Percentiles rank a stretch among this genome's conserved stretches.
These are phyloP conservation scores for Fusarium concolor DNA, from an alignment of 2,329 filamentous ascomycete species.

Conservation along the genomic window DNA sequence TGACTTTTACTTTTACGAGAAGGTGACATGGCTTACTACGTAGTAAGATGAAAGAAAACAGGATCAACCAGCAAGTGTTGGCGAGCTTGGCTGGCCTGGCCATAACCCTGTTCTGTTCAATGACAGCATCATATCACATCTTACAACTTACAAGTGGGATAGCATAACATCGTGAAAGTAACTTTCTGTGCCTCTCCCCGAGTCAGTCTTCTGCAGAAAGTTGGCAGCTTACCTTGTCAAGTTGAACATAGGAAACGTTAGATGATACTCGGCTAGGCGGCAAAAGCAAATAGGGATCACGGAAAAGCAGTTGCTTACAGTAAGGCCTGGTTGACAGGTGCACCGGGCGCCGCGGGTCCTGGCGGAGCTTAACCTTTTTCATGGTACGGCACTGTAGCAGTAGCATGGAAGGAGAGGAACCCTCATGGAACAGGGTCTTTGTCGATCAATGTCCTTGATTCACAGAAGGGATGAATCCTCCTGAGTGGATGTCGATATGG, in stretches of 20 bases:
- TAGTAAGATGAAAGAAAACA: conserved; percentile 16
- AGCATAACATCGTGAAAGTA: conserved; percentile 13
- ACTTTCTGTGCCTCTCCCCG: conserved; percentile 28
- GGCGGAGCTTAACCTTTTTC: conserved; percentile 30
- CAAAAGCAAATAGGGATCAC: conserved; percentile 34
- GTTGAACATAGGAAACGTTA: conserved; percentile 25
- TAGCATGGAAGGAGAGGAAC: conserved; percentile 28
- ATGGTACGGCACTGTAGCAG: not conserved
- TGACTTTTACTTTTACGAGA: conserved; percentile 15
- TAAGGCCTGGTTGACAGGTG: conserved; percentile 23
- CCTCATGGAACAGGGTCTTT: conserved; percentile 37
- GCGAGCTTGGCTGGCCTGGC: conserved; percentile 11
- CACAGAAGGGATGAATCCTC: conserved; percentile 36
- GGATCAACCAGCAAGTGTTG: conserved; percentile 2
- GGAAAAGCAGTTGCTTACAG: conserved; percentile 31
- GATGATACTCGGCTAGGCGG: conserved; percentile 30
- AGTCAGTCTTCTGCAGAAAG: conserved; percentile 34
- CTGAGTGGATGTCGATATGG: conserved; percentile 25
- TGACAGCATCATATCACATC: not conserved
- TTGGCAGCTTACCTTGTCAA: conserved; percentile 28
- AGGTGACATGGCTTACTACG: conserved; percentile 32
- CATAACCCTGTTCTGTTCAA: conserved; percentile 22
- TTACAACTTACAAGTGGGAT: conserved; percentile 10
- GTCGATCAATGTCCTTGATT: conserved; percentile 37
- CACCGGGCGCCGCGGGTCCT: conserved; percentile 18